These are phyloP conservation scores for Grosmannia huntii DNA, from an alignment of 2,329 filamentous ascomycete species.

Conservation along the genomic window DNA sequence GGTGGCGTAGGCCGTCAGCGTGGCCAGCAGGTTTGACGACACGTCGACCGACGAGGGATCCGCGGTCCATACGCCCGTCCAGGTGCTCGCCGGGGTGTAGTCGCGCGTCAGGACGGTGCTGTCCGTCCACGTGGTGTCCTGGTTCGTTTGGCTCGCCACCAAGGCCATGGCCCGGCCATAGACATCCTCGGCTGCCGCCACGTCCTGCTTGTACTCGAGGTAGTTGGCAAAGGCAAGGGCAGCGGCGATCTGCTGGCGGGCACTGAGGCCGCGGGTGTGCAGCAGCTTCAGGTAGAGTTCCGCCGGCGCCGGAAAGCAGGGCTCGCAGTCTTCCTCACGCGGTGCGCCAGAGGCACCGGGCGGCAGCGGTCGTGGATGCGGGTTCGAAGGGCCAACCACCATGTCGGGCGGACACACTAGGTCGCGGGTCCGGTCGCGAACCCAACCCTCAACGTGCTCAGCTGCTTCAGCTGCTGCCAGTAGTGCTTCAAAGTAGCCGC, in stretches of 20 bases:
- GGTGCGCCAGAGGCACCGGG: slow-evolving; percentile 50
- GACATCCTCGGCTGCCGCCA: slow-evolving; percentile 6
- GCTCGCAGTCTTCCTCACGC: slow-evolving; percentile 61
- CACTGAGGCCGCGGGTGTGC: slow-evolving; percentile 65
- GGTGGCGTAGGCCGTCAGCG: slow-evolving; percentile 65
- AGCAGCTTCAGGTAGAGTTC: slow-evolving; percentile 71
- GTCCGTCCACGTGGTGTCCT: not conserved
- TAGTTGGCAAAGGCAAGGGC: slow-evolving; percentile 75
- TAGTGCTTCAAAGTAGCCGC: slow-evolving; percentile 73
- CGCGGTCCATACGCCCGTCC: slow-evolving; percentile 8
- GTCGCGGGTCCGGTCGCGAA: slow-evolving; percentile 54
- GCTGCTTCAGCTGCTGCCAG: slow-evolving; percentile 65
- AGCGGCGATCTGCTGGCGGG: slow-evolving; percentile 69
- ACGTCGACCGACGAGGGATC: slow-evolving; percentile 31
- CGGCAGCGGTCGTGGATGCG: slow-evolving; percentile 60
- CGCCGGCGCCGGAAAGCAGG: slow-evolving; percentile 58
- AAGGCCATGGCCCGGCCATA: slow-evolving; percentile 4
- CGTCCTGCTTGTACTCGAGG: slow-evolving; percentile 59
- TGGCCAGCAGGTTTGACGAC: slow-evolving; percentile 60
- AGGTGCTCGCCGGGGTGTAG: not conserved
- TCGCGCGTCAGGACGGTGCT: not conserved
- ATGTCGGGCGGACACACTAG: slow-evolving; percentile 59
- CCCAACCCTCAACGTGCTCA: slow-evolving; percentile 70
- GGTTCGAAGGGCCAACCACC: slow-evolving; percentile 74
- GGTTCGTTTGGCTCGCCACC: not conserved